Evolutionary conservation across 1,139 yeast genomes (phyloP), one percentile per base, ranked within the genome.

Genomic region (Suhomyces ambrosiae): DNA sequence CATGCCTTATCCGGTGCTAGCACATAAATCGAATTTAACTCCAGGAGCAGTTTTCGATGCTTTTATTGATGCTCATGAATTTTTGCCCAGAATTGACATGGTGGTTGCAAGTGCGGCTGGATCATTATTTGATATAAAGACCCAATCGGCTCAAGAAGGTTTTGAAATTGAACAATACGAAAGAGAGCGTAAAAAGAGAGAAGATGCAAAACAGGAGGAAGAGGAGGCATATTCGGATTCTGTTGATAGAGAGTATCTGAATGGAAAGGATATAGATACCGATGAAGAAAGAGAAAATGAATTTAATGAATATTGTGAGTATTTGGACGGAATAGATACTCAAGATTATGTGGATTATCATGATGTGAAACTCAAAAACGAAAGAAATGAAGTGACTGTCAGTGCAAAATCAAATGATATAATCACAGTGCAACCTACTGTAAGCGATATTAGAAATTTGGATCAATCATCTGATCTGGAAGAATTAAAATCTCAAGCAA

Each of bases 71-170:
- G 77, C 76, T 5, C 62, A 61, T 45, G 57, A 60, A 19, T 42
- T 58, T 19, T 52, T 70, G 23, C 76, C 76, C 1, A 50, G 75
- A 25, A 60, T 62, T 7, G 76, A 71, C 43, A 71, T 71, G 77
- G 75, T 71, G 14, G 58, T 69, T 14, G 77, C 77, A 7, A 68
- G 75, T 50, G 77, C 76, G 6, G 76, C 77, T 0, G 76, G 76
- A 2, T 63, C 74, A 14, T 60, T 71, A 29, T 60, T 57, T 44
- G 76, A 71, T 35, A 54, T 71, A 43, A 55, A 53, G 37, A 29
- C 48, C 6, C 73, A 65, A 41, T 74, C 76, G 0, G 35, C 35
- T 6, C 51, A 58, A 15, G 74, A 68, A 46, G 66, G 68, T 5
- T 63, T 69, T 33, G 43, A 26, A 10, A 36, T 40, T 13, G 33